Conservation (phyloP, 2,329 filamentous ascomycete genomes). For the Thelonectria discophora region DNA sequence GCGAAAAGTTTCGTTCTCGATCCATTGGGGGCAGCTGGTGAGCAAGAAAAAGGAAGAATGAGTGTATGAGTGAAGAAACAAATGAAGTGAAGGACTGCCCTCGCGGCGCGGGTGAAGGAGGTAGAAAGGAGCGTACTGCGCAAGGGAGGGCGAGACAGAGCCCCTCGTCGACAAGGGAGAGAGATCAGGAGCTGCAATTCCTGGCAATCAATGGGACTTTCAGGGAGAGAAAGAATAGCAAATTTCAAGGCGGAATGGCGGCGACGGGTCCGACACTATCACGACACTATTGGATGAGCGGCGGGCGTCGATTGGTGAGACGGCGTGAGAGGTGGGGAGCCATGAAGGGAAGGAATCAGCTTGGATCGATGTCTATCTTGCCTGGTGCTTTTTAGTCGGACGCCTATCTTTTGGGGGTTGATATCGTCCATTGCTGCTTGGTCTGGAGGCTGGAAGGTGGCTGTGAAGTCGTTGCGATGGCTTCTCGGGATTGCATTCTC, state of each 20-base stretch:
- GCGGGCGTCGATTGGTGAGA: not conserved
- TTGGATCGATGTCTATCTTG: too few relatives aligned
- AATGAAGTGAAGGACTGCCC: not conserved
- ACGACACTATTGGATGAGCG: not conserved
- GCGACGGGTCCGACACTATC: not conserved
- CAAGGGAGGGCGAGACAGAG: not conserved
- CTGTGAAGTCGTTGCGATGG: too few relatives aligned
- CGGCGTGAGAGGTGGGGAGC: not conserved
- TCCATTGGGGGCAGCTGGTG: not conserved
- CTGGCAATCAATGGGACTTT: not conserved
- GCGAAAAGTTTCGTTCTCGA: not conserved
- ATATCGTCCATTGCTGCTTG: too few relatives aligned
- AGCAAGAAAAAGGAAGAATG: not conserved
- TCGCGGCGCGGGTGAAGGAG: not conserved
- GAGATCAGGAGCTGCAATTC: not conserved
- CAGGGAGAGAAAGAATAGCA: not conserved
- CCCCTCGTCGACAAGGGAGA: not conserved
- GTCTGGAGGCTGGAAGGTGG: too few relatives aligned
- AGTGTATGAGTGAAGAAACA: not conserved
- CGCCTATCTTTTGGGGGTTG: too few relatives aligned
- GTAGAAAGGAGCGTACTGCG: not conserved
- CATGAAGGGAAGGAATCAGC: not conserved
- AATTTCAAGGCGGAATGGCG: not conserved
- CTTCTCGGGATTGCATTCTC: too few relatives aligned
- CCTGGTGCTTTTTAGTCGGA: too few relatives aligned